These are phyloP conservation scores for Saccharomyces hybrid DNA, from an alignment of 1,139 yeast genomes.

Conservation along the genomic window DNA sequence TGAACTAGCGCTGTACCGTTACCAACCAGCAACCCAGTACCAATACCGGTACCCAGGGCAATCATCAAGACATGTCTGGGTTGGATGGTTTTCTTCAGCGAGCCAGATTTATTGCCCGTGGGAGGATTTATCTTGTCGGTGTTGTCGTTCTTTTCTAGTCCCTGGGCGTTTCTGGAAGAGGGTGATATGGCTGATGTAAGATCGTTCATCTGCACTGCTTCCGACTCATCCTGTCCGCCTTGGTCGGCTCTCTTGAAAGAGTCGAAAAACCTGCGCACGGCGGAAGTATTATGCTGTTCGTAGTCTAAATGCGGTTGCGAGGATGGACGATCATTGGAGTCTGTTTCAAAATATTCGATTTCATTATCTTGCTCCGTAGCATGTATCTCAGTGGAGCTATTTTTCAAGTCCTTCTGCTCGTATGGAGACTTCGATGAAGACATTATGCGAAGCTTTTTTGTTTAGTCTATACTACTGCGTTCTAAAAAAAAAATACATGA, in stretches of 20 bases:
- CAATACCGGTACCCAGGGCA: constrained; percentile 79
- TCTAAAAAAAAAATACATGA: background rate
- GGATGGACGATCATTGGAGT: background rate
- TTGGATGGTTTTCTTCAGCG: constrained; percentile 43
- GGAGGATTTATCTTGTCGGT: background rate
- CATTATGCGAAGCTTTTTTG: background rate
- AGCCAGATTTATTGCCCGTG: constrained; percentile 12
- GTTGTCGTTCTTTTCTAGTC: background rate
- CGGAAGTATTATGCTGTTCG: background rate
- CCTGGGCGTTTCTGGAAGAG: background rate
- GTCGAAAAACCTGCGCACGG: constrained; percentile 19
- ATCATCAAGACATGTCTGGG: constrained; percentile 57
- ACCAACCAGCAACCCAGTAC: constrained; percentile 73
- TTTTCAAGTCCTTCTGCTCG: constrained; percentile 9
- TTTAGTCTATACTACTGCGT: background rate
- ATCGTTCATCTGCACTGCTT: background rate
- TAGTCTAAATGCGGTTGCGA: background rate
- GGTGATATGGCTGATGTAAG: background rate
- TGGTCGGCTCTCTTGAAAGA: constrained; percentile 26
- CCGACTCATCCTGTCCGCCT: background rate
- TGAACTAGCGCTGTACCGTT: constrained; percentile 56
- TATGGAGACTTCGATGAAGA: constrained; percentile 5
- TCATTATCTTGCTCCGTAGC: constrained; percentile 14
- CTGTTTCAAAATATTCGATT: constrained; percentile 13
- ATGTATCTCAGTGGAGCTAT: constrained; percentile 7